Conservation (phyloP, 176 grass and related monocot genomes). For the Carex cristatella region DNA sequence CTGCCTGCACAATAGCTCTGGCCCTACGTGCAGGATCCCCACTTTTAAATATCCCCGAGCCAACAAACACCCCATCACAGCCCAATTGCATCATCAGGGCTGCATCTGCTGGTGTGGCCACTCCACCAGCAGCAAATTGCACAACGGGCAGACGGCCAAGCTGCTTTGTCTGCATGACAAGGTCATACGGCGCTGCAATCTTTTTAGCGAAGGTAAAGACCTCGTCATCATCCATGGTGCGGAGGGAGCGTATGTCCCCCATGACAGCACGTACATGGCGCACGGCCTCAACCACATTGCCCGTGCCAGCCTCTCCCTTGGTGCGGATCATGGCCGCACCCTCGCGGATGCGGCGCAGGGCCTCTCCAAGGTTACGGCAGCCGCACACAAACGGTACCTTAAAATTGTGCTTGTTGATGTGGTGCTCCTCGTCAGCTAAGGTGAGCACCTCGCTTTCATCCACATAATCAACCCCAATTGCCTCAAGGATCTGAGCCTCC, state of each 20-base stretch:
- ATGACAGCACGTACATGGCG: constrained; percentile 54
- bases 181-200: constrained; percentile 49
- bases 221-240: constrained; percentile 58
- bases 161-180: constrained; percentile 61
- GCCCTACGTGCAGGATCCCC: constrained; percentile 37
- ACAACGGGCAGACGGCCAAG: constrained; percentile 51
- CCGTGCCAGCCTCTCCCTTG: constrained; percentile 75
- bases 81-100: constrained; percentile 48
- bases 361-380: constrained; percentile 64
- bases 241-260: constrained; percentile 40
- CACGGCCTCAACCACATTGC: constrained; percentile 67
- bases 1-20: constrained; percentile 51
- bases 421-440: constrained; percentile 56
- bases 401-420: constrained; percentile 84
- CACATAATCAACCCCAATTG: constrained; percentile 80
- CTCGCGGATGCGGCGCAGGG: constrained; percentile 57
- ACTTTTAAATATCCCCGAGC: constrained; percentile 55
- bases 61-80: constrained; percentile 33
- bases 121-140: constrained; percentile 44
- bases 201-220: constrained; percentile 52
- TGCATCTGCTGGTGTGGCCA: constrained; percentile 47
- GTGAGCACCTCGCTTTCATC: constrained; percentile 93
- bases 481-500: constrained; percentile 70
- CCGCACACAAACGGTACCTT: constrained; percentile 78
- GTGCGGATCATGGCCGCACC: constrained; percentile 84